phyloP scores from a whole-genome alignment of 1,284 basidiomycete genomes.

The Pisolithus thermaeus region DNA sequence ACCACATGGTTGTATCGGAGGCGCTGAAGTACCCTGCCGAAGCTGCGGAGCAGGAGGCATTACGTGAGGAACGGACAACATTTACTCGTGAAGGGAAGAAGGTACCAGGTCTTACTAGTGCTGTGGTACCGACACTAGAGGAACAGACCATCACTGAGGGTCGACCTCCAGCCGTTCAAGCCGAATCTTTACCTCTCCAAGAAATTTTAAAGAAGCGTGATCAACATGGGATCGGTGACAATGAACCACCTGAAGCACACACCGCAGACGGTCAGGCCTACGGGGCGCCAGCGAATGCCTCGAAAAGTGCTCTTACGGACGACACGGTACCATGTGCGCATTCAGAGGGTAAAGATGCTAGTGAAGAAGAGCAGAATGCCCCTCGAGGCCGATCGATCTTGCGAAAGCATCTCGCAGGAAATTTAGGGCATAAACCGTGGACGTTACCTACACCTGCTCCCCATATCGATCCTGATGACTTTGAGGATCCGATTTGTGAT shows the following conservation, averaged over 20 bases:
- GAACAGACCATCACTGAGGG: slow-evolving; percentile 55
- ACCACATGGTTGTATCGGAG: slow-evolving; percentile 28
- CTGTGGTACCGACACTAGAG: slow-evolving; percentile 68
- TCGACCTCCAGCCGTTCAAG: slow-evolving; percentile 26
- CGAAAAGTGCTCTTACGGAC: slow-evolving; percentile 35
- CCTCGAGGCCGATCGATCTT: slow-evolving; percentile 45
- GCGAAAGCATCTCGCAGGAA: slow-evolving; percentile 52
- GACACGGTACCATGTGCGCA: slow-evolving; percentile 41
- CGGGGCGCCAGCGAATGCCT: slow-evolving; percentile 43
- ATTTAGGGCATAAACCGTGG: slow-evolving; percentile 51
- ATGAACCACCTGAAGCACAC: slow-evolving; percentile 31
- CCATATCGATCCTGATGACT: slow-evolving; percentile 67
- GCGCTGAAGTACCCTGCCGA: slow-evolving; percentile 1
- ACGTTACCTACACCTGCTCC: slow-evolving; percentile 64
- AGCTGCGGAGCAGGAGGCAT: slow-evolving; percentile 16
- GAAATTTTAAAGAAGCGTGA: slow-evolving; percentile 11
- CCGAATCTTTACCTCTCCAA: slow-evolving; percentile 32
- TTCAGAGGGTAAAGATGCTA: slow-evolving; percentile 40
- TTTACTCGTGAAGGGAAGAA: slow-evolving; percentile 48
- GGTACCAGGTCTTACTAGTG: slow-evolving; percentile 55
- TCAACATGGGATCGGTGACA: slow-evolving; percentile 2
- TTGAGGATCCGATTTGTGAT: slow-evolving; percentile 84
- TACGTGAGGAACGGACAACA: slow-evolving; percentile 50
- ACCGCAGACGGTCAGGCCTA: slow-evolving; percentile 39
- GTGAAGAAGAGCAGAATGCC: slow-evolving; percentile 46